Conservation (phyloP, 2,329 filamentous ascomycete genomes). For the Xylaria arbuscula region DNA sequence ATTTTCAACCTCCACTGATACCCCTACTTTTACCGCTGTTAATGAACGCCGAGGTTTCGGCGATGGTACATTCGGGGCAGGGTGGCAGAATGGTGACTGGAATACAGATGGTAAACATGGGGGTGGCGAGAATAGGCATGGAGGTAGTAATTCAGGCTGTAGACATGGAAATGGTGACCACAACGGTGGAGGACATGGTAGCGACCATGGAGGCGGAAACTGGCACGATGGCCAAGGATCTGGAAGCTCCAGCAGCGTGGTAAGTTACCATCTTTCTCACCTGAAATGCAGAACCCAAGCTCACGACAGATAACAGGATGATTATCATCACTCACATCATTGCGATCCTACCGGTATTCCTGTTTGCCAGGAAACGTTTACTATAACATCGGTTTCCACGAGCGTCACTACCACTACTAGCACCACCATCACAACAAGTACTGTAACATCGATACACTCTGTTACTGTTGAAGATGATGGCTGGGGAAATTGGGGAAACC, state of each 20-base stretch:
- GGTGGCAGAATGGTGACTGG: constrained; percentile 1
- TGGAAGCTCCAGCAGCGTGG: constrained; percentile 20
- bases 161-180: background rate
- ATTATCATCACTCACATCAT: background rate
- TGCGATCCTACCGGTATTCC: background rate
- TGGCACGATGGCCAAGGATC: background rate
- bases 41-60: constrained; percentile 24
- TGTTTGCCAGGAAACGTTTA: constrained; percentile 16
- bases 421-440: constrained; percentile 2
- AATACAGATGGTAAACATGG: background rate
- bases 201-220: background rate
- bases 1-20: constrained; percentile 6
- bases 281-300: background rate
- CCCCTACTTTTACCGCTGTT: background rate
- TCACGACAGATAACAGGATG: constrained; percentile 13
- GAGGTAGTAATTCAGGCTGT: background rate
- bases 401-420: constrained; percentile 10
- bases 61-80: constrained; percentile 16
- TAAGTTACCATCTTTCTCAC: constrained; percentile 15
- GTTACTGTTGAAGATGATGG: constrained; percentile 9
- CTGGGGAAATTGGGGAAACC: constrained; percentile 8
- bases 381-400: constrained; percentile 16
- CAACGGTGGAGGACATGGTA: background rate
- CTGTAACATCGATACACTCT: constrained; percentile 1
- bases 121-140: background rate